Conservation (phyloP, 2,329 filamentous ascomycete genomes). For the Juglanconis oblonga region DNA sequence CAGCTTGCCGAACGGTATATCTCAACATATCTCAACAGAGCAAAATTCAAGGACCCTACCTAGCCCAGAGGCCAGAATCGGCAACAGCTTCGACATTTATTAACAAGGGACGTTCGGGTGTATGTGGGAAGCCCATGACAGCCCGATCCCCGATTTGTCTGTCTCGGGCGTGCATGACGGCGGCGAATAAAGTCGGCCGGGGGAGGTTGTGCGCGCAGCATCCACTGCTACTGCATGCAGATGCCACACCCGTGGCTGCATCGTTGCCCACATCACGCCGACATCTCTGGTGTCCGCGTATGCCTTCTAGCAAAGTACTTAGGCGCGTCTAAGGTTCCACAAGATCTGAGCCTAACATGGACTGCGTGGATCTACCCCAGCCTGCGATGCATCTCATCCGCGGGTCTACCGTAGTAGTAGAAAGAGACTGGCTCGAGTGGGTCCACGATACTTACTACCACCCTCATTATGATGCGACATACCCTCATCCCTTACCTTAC, state of each 20-base stretch:
- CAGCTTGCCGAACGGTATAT: background rate
- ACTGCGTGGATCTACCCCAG: conserved; percentile 5
- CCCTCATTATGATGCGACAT: conserved; percentile 9
- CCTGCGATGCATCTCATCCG: conserved; percentile 4
- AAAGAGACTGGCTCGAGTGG: conserved; percentile 4
- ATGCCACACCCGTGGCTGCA: conserved; percentile 12
- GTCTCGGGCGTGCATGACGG: conserved; percentile 12
- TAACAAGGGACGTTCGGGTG: conserved; percentile 11
- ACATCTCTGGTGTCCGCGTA: conserved; percentile 1
- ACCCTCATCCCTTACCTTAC: conserved; percentile 11
- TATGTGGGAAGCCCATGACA: background rate
- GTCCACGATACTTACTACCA: conserved; percentile 6
- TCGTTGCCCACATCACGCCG: conserved; percentile 3
- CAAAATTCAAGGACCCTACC: background rate
- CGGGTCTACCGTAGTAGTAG: background rate
- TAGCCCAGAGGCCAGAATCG: background rate
- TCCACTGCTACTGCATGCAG: conserved; percentile 14
- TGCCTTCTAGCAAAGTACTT: background rate
- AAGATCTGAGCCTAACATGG: conserved; percentile 17
- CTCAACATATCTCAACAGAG: background rate
- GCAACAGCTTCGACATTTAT: background rate
- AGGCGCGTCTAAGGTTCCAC: conserved; percentile 11
- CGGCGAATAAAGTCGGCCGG: conserved; percentile 10
- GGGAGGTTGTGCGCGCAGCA: background rate
- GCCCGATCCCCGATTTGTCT: conserved; percentile 17